Evolutionary conservation across 2,329 filamentous ascomycete species (phyloP).

Genomic region (Domatiomyces globalis): DNA sequence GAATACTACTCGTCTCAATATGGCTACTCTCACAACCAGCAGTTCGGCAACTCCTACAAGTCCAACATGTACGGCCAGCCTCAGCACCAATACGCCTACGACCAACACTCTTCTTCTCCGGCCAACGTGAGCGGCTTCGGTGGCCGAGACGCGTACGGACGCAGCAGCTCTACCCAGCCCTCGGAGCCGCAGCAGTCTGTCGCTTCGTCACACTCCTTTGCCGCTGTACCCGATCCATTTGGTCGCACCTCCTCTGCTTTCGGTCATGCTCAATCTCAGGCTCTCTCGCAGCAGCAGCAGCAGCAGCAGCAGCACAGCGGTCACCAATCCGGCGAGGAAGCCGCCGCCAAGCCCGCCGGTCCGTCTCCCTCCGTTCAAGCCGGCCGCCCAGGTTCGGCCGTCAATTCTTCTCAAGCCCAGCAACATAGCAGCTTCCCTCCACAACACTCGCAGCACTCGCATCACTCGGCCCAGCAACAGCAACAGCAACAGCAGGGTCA

Average conservation of each 20-base stretch:
- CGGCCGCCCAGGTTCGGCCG: slow-evolving; percentile 48
- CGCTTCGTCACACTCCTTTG: slow-evolving; percentile 36
- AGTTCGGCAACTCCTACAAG: slow-evolving; percentile 39
- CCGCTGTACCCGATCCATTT: slow-evolving; percentile 45
- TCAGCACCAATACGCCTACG: slow-evolving; percentile 48
- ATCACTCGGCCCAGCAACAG: slow-evolving; percentile 23
- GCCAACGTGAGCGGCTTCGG: slow-evolving; percentile 40
- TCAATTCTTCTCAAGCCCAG: slow-evolving; percentile 42
- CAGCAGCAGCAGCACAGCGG: slow-evolving; percentile 27
- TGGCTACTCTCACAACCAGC: slow-evolving; percentile 30
- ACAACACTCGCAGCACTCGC: slow-evolving; percentile 25
- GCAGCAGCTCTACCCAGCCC: slow-evolving; percentile 43
- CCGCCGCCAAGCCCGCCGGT: slow-evolving; percentile 41
- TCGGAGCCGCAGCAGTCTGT: slow-evolving; percentile 40
- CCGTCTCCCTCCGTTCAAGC: slow-evolving; percentile 49
- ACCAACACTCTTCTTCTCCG: slow-evolving; percentile 47
- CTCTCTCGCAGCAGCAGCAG: slow-evolving; percentile 32
- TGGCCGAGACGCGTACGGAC: slow-evolving; percentile 44
- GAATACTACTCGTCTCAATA: slow-evolving; percentile 36
- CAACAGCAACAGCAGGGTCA: slow-evolving; percentile 22
- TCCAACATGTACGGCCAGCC: slow-evolving; percentile 51
- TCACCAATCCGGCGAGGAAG: slow-evolving; percentile 29
- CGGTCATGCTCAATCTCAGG: slow-evolving; percentile 39
- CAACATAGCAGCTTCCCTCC: slow-evolving; percentile 14
- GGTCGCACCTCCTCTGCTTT: slow-evolving; percentile 45